Conservation (phyloP, 2,329 filamentous ascomycete genomes). For the Aureobasidium sp. region DNA sequence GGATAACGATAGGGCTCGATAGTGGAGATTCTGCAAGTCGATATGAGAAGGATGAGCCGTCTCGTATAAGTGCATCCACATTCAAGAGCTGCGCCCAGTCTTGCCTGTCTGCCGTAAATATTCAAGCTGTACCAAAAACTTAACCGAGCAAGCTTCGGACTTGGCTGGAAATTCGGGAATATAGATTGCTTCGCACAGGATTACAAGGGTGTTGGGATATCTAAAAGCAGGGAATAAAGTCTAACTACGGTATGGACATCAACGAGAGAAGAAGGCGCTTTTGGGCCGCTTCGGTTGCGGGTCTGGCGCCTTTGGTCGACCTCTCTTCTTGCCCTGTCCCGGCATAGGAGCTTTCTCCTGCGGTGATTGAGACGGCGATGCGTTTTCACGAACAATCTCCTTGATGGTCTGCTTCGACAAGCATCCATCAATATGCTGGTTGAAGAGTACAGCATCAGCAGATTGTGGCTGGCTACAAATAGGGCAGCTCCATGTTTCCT, state of each 20-base stretch:
- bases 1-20: background rate
- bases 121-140: background rate
- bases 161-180: background rate
- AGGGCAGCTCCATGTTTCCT: constrained; percentile 70
- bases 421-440: constrained; percentile 87
- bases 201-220: background rate
- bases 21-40: constrained; percentile 1
- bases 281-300: constrained; percentile 18
- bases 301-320: constrained; percentile 13
- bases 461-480: constrained; percentile 72
- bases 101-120: background rate
- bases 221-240: background rate
- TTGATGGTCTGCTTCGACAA: constrained; percentile 79
- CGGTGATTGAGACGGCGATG: constrained; percentile 14
- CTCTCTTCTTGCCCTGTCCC: constrained; percentile 20
- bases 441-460: constrained; percentile 69
- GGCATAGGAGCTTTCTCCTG: constrained; percentile 11
- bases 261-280: constrained; percentile 21
- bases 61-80: background rate
- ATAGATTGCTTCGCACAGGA: background rate
- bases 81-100: background rate
- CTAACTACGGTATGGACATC: background rate
- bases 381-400: constrained; percentile 58
- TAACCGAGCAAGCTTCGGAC: background rate
- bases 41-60: background rate